These are phyloP conservation scores for Austroboletus niveus DNA, from an alignment of 1,284 basidiomycete genomes.

Conservation along the genomic window DNA sequence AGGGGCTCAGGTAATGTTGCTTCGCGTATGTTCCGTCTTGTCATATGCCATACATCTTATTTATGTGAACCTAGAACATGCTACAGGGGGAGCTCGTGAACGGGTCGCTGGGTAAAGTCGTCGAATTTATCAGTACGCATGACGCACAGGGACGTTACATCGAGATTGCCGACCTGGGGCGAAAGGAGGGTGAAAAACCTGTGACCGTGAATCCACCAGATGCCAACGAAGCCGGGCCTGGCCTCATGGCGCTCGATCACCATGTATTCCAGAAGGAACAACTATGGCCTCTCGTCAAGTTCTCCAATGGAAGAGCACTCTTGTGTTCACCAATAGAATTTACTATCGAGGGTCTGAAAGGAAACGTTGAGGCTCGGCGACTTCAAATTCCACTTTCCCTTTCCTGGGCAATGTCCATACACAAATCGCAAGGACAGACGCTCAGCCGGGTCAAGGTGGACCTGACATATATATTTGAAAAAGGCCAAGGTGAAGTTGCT, in stretches of 20 bases:
- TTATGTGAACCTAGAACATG: slow-evolving; percentile 40
- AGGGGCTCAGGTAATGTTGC: slow-evolving; percentile 66
- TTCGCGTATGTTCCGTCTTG: slow-evolving; percentile 48
- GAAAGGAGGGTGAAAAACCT: slow-evolving; percentile 7
- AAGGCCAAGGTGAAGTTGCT: slow-evolving; percentile 59
- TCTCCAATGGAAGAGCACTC: slow-evolving; percentile 41
- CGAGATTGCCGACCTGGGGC: slow-evolving; percentile 34
- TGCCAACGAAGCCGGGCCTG: slow-evolving; percentile 11
- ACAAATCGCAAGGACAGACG: slow-evolving; percentile 86
- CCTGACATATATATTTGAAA: slow-evolving; percentile 72
- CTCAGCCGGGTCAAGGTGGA: slow-evolving; percentile 74
- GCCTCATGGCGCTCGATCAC: slow-evolving; percentile 21
- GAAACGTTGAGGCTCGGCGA: slow-evolving; percentile 50
- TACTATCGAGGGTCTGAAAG: slow-evolving; percentile 50
- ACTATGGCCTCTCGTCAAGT: slow-evolving; percentile 56
- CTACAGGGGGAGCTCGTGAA: slow-evolving; percentile 71
- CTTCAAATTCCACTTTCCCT: slow-evolving; percentile 71
- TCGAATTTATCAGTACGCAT: slow-evolving; percentile 53
- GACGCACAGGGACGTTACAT: slow-evolving; percentile 46
- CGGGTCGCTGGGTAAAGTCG: slow-evolving; percentile 81
- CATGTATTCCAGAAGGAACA: slow-evolving; percentile 27
- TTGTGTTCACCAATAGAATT: slow-evolving; percentile 54
- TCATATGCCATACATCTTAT: neutral
- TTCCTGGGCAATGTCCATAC: slow-evolving; percentile 82
- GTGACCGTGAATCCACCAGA: slow-evolving; percentile 5